Evolutionary conservation across 2,329 filamentous ascomycete genomes (phyloP).

Genomic region (Verticillium dahliae): DNA sequence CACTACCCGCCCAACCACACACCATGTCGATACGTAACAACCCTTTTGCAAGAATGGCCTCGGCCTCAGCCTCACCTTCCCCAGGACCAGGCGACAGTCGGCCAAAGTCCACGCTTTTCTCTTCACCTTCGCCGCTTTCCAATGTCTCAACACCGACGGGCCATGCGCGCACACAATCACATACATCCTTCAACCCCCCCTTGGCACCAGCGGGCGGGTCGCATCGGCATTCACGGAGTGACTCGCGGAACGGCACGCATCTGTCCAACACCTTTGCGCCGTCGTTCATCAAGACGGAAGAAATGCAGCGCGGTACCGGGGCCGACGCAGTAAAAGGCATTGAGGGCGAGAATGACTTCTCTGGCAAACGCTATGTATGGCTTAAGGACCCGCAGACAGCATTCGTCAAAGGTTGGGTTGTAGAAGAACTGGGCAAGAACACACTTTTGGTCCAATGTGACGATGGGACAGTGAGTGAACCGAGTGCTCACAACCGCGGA

Average conservation of each 20-base stretch:
- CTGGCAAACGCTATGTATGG: constrained; percentile 97
- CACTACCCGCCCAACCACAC: constrained; percentile 40
- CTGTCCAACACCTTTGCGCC: constrained; percentile 84
- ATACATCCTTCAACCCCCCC: constrained; percentile 39
- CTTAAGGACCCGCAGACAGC: constrained; percentile 79
- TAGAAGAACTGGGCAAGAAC: constrained; percentile 68
- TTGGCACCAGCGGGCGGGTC: constrained; percentile 28
- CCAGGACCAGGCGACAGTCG: constrained; percentile 50
- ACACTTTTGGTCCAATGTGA: constrained; percentile 85
- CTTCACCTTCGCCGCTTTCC: constrained; percentile 46
- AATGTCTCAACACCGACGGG: constrained; percentile 32
- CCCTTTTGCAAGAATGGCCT: constrained; percentile 66
- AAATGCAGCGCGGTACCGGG: constrained; percentile 50
- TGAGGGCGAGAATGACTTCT: constrained; percentile 98
- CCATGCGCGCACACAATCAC: constrained; percentile 67
- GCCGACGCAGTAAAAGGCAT: constrained; percentile 61
- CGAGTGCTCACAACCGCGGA: neutral
- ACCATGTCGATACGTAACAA: constrained; percentile 71
- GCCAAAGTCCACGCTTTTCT: constrained; percentile 71
- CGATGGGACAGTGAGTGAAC: constrained; percentile 69
- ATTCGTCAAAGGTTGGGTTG: constrained; percentile 87
- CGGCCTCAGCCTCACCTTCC: constrained; percentile 63
- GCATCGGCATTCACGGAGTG: constrained; percentile 37
- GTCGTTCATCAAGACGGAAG: constrained; percentile 88
- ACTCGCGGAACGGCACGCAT: constrained; percentile 59